A percentile compares a stretch with the other conserved stretches of the same genome.
These are phyloP conservation scores for Solanum sparsipilum DNA, from an alignment of 257 asterid genomes.

Conservation along the genomic window DNA sequence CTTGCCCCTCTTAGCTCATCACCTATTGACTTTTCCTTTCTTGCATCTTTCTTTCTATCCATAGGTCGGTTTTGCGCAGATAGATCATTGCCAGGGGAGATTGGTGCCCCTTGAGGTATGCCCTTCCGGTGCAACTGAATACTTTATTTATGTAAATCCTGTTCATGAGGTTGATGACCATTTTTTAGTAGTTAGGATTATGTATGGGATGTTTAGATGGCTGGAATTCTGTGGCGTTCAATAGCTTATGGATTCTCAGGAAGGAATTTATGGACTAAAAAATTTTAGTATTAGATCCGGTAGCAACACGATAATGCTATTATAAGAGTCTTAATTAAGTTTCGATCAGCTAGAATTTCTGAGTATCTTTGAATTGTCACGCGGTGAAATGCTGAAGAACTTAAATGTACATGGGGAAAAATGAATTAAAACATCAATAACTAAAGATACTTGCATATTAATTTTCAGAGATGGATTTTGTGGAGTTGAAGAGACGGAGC, in stretches of 20 bases:
- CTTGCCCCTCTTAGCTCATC: neutral
- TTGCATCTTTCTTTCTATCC: neutral
- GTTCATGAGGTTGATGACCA: neutral
- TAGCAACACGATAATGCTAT: neutral
- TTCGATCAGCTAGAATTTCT: neutral
- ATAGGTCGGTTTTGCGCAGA: neutral
- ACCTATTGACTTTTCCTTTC: neutral
- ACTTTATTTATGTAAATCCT: neutral
- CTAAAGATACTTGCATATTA: neutral
- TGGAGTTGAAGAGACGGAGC: slow-evolving; percentile 40
- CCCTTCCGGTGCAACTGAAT: neutral
- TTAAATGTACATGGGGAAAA: neutral
- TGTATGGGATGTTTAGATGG: neutral
- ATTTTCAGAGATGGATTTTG: slow-evolving; percentile 54
- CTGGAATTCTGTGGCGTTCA: neutral
- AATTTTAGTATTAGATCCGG: neutral
- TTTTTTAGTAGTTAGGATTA: neutral
- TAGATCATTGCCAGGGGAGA: neutral
- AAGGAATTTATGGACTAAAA: neutral
- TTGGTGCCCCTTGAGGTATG: neutral
- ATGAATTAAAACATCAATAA: neutral
- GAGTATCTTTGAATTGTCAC: neutral
- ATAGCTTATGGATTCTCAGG: neutral
- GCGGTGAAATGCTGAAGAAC: neutral
- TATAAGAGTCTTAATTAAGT: neutral